Conservation (phyloP, 2,329 filamentous ascomycete genomes). For the Aspergillus transmontanensis region DNA sequence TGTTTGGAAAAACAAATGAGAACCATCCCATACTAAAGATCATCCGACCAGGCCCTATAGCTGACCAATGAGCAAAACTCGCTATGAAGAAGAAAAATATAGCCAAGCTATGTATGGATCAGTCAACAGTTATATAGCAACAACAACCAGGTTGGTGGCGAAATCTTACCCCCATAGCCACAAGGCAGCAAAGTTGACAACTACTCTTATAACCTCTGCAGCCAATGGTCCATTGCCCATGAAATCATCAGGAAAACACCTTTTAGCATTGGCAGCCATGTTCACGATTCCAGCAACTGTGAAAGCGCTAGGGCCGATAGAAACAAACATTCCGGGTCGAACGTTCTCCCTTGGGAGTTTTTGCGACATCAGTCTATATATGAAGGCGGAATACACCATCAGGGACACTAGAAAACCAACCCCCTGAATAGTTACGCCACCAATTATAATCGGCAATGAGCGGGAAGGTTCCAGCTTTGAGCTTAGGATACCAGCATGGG, state of each 20-base stretch:
- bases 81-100: constrained; percentile 83
- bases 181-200: constrained; percentile 66
- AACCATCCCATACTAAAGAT: constrained; percentile 86
- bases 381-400: constrained; percentile 82
- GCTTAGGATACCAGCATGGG: constrained; percentile 66
- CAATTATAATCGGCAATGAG: constrained; percentile 60
- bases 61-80: constrained; percentile 73
- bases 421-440: constrained; percentile 64
- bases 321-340: constrained; percentile 83
- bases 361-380: constrained; percentile 86
- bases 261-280: constrained; percentile 57
- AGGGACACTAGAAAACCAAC: constrained; percentile 67
- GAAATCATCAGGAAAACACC: constrained; percentile 54
- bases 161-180: constrained; percentile 71
- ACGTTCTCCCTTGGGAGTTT: constrained; percentile 76
- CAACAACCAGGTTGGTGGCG: background rate
- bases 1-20: constrained; percentile 81
- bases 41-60: constrained; percentile 62
- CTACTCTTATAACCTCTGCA: constrained; percentile 57
- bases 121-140: constrained; percentile 9
- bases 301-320: constrained; percentile 74
- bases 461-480: constrained; percentile 46
- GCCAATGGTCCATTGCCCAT: constrained; percentile 60
- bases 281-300: constrained; percentile 63
- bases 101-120: constrained; percentile 55